These are phyloP conservation scores for Pyrus bretschneideri DNA, from an alignment of 306 rosid genomes.

Conservation along the genomic window DNA sequence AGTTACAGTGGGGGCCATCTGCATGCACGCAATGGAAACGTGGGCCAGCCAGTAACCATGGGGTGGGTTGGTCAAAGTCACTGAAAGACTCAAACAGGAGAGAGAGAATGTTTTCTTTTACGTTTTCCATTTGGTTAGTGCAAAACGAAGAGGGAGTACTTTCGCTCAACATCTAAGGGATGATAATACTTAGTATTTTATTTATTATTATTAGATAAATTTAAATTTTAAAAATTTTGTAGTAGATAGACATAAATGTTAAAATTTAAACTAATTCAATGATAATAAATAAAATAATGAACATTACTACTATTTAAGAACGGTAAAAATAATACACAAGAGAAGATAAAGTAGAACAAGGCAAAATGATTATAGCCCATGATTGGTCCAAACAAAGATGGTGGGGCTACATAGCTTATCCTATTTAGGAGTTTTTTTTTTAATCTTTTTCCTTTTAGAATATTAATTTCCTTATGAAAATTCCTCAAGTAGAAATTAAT, in stretches of 20 bases:
- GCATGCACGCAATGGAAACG: not conserved
- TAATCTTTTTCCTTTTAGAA: not conserved
- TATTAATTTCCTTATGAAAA: not conserved
- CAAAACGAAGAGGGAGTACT: not conserved
- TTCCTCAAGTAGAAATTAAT: not conserved
- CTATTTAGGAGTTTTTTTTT: not conserved
- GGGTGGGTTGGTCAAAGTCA: slow-evolving; percentile 11
- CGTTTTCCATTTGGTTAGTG: not conserved
- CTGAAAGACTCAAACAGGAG: not conserved
- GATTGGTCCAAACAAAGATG: not conserved
- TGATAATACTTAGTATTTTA: too few relatives aligned
- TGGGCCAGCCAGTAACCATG: not conserved
- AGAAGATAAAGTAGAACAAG: slow-evolving; percentile 1
- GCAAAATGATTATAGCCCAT: not conserved
- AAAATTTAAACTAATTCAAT: too few relatives aligned
- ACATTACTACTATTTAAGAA: rapidly evolving
- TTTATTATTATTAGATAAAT: too few relatives aligned
- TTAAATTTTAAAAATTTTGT: too few relatives aligned
- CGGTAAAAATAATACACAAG: too few relatives aligned
- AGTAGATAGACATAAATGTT: too few relatives aligned
- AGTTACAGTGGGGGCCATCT: too few relatives aligned
- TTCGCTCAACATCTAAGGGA: too few relatives aligned
- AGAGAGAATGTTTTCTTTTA: not conserved
- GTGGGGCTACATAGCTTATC: not conserved
- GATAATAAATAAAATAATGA: too few relatives aligned